phyloP scores from a whole-genome alignment of 768 basidiomycete genomes.

The Leccinellum luteum region DNA sequence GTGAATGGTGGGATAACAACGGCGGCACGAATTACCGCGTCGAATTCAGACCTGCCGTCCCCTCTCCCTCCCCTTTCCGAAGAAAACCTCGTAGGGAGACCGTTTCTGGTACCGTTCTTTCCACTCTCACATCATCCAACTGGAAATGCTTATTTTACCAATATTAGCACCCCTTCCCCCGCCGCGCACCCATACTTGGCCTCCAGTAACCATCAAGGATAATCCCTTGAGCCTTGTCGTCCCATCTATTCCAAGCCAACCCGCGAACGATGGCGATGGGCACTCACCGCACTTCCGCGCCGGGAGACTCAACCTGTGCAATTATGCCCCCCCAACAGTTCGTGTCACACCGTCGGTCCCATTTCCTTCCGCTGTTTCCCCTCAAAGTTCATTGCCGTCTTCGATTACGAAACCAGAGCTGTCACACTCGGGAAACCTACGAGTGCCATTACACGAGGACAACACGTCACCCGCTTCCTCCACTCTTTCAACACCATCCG shows the following conservation, averaged over 20 bases:
- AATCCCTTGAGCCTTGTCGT: constrained; percentile 7
- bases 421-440: background rate
- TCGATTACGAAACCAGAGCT: background rate
- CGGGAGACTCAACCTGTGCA: constrained; percentile 30
- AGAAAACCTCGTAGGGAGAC: constrained; percentile 22
- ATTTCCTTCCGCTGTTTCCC: background rate
- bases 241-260: background rate
- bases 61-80: background rate
- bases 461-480: constrained; percentile 25
- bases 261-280: background rate
- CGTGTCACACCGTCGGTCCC: constrained; percentile 2
- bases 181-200: background rate
- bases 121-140: background rate
- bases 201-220: constrained; percentile 9
- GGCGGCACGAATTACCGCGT: constrained; percentile 72
- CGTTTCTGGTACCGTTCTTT: constrained; percentile 15
- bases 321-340: constrained; percentile 32
- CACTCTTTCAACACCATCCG: constrained; percentile 24
- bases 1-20: constrained; percentile 97
- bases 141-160: constrained; percentile 1
- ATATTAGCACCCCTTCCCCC: constrained; percentile 9
- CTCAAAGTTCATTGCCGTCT: background rate
- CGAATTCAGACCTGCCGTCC: constrained; percentile 45
- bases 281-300: background rate
- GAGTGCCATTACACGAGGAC: constrained; percentile 10